Percentiles rank a stretch among this genome's conserved stretches.
These are phyloP conservation scores for Rhynchospora pubera DNA, from an alignment of 176 grass and related monocot genomes.

Conservation along the genomic window DNA sequence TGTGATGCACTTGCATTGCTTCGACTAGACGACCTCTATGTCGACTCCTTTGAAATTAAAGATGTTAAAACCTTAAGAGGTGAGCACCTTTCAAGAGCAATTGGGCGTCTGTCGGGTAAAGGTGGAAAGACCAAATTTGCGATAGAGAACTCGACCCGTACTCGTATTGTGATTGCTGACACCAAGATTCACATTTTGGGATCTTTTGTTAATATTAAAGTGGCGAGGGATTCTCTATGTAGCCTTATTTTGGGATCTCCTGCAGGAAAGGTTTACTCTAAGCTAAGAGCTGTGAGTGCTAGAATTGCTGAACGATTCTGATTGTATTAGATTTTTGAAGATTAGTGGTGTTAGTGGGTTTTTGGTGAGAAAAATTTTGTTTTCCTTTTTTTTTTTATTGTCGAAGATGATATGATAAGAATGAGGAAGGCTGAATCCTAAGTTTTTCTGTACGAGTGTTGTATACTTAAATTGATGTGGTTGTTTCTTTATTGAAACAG, in stretches of 20 bases:
- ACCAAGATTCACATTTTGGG: slow-evolving; percentile 91
- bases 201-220: slow-evolving; percentile 94
- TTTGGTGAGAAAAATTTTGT: slow-evolving; percentile 3
- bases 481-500: neutral
- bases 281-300: slow-evolving; percentile 71
- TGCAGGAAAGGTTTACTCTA: slow-evolving; percentile 88
- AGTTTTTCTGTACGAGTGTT: neutral
- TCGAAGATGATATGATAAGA: neutral
- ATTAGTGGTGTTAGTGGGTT: neutral
- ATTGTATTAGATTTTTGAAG: neutral
- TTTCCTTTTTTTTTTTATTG: neutral
- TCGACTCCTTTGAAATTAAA: slow-evolving; percentile 95
- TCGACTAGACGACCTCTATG: slow-evolving; percentile 74
- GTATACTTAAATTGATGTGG: neutral
- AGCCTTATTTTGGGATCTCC: slow-evolving; percentile 88
- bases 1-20: slow-evolving; percentile 54
- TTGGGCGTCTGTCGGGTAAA: slow-evolving; percentile 82
- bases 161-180: slow-evolving; percentile 79
- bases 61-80: slow-evolving; percentile 89
- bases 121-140: slow-evolving; percentile 86
- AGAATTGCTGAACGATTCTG: slow-evolving; percentile 68
- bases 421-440: neutral
- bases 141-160: slow-evolving; percentile 89
- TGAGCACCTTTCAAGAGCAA: slow-evolving; percentile 81
- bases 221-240: slow-evolving; percentile 82